These are phyloP conservation scores for Solanum bukasovii DNA, from an alignment of 257 asterid species.

Conservation along the genomic window DNA sequence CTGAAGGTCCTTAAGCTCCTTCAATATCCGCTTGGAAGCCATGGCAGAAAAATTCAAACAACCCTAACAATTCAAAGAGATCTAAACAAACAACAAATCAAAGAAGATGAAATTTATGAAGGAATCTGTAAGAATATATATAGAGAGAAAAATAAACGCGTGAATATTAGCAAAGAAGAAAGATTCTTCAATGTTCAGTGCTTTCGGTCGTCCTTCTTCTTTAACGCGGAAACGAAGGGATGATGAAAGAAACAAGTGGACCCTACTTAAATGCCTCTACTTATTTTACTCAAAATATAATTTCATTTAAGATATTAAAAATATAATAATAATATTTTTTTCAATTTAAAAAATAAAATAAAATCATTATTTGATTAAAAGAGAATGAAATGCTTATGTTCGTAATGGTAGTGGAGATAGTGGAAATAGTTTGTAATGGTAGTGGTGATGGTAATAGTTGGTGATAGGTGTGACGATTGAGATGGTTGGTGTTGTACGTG, in stretches of 20 bases:
- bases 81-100: not conserved
- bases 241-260: not conserved
- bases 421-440: no score
- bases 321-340: no score
- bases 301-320: not conserved
- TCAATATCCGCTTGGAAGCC: constrained; percentile 1
- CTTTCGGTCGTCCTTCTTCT: not conserved
- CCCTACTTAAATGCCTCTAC: not conserved
- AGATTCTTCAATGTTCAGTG: not conserved
- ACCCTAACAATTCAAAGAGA: not conserved
- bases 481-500: no score
- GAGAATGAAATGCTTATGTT: no score
- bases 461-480: not conserved
- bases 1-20: not conserved
- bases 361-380: no score
- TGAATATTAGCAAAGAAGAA: not conserved
- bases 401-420: no score
- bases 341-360: no score
- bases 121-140: not conserved
- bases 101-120: not conserved
- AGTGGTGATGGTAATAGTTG: not conserved
- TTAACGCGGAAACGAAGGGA: not conserved
- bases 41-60: not conserved
- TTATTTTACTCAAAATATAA: not conserved
- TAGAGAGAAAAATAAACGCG: not conserved